phyloP scores from a whole-genome alignment of 2,329 filamentous ascomycete genomes.

The Alternaria arborescens region DNA sequence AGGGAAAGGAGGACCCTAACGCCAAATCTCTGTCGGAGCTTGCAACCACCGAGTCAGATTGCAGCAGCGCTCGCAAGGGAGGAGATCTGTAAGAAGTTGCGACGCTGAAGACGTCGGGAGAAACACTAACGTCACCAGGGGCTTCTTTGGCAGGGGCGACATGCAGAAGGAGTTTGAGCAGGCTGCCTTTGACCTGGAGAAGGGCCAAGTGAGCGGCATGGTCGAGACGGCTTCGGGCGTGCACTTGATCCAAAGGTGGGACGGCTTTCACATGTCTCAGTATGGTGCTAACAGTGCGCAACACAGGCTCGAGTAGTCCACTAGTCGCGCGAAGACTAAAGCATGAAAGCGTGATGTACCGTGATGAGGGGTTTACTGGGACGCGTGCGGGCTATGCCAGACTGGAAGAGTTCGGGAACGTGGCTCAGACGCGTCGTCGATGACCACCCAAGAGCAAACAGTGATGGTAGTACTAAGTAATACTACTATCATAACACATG shows the following conservation, averaged over 20 bases:
- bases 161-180: slow-evolving; percentile 99
- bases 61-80: slow-evolving; percentile 91
- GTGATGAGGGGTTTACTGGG: slow-evolving; percentile 19
- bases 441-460: slow-evolving; percentile 21
- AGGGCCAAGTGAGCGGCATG: slow-evolving; percentile 84
- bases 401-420: slow-evolving; percentile 8
- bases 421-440: slow-evolving; percentile 18
- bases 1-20: slow-evolving; percentile 50
- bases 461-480: slow-evolving; percentile 17
- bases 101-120: background rate
- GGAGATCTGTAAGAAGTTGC: slow-evolving; percentile 76
- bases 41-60: slow-evolving; percentile 89
- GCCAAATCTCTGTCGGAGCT: slow-evolving; percentile 74
- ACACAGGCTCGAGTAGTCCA: slow-evolving; percentile 33
- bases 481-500: slow-evolving; percentile 15
- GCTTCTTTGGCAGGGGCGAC: slow-evolving; percentile 91
- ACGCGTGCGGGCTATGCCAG: slow-evolving; percentile 14
- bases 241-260: slow-evolving; percentile 89
- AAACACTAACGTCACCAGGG: slow-evolving; percentile 57
- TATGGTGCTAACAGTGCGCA: slow-evolving; percentile 23
- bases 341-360: slow-evolving; percentile 14
- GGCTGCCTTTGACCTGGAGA: slow-evolving; percentile 87
- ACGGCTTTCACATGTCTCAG: background rate
- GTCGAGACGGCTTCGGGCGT: slow-evolving; percentile 93
- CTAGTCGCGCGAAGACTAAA: slow-evolving; percentile 4